Evolutionary conservation across 2,329 filamentous ascomycete species (phyloP).

Genomic region (Fusarium buharicum): DNA sequence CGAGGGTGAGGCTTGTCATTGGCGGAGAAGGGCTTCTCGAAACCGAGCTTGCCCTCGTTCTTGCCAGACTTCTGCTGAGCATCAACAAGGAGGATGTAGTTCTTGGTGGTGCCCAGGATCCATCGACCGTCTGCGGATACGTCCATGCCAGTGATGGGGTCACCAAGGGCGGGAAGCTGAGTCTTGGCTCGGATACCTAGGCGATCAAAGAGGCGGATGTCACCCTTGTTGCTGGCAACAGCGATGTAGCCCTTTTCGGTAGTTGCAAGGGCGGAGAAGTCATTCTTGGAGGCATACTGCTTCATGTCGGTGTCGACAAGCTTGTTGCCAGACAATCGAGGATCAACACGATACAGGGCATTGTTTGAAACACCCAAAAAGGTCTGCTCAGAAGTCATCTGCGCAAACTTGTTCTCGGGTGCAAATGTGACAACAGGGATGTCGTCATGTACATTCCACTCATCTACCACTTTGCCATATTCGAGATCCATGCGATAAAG

Average conservation of each 20-base stretch:
- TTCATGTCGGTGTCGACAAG: conserved; percentile 93
- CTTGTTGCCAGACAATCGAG: conserved; percentile 88
- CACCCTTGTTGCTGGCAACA: conserved; percentile 96
- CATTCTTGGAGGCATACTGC: conserved; percentile 96
- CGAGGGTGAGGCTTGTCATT: conserved; percentile 93
- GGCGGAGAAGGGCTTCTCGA: conserved; percentile 91
- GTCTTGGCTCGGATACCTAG: conserved; percentile 98
- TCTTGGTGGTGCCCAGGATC: conserved; percentile 93
- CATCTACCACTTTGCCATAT: conserved; percentile 96
- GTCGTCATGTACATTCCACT: conserved; percentile 98
- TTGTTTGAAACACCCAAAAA: conserved; percentile 95
- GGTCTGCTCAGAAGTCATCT: conserved; percentile 95
- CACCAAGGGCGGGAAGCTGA: conserved; percentile 92
- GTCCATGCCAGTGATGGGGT: conserved; percentile 93
- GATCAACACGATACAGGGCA: conserved; percentile 92
- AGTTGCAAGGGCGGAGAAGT: conserved; percentile 93
- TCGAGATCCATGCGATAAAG: conserved; percentile 98
- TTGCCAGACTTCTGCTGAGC: conserved; percentile 91
- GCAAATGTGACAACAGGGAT: conserved; percentile 93
- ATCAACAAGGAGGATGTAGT: conserved; percentile 94
- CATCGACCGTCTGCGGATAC: conserved; percentile 95
- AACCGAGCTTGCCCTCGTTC: conserved; percentile 97
- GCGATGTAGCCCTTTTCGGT: conserved; percentile 98
- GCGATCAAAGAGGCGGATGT: conserved; percentile 95
- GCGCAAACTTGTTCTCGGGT: conserved; percentile 96